Evolutionary conservation across 352 stramenopile species (phyloP), one percentile per base, ranked within the genome.

Genomic region (Phytophthora sojae): DNA sequence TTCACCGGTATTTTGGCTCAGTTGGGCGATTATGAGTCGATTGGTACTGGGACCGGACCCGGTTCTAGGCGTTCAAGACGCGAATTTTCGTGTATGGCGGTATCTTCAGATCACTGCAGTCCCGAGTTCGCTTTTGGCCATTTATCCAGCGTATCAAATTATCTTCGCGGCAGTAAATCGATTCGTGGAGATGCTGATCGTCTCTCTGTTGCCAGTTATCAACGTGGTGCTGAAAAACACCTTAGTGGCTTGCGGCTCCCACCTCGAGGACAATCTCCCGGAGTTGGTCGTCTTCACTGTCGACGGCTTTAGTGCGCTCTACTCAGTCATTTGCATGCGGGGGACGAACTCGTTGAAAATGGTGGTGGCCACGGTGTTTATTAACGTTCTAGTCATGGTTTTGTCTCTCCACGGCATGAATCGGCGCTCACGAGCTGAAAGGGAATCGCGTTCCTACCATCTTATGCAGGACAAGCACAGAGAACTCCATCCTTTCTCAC

Each of bases 211-310:
- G 1, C 66, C 73, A 12, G 15, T 68, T 4, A 65, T 86, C n/a
- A 80, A 80, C 15, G 15, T 80, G 2, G 9, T 30, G 2, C 55
- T 86, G 30, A 82, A 81, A 61, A 74, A 75, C 19, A 32, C 73
- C 0, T 29, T 82, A 11, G 71, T 74, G 8, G 21, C 35, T n/a
- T 71, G 61, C 21, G 76, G 69, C 5, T 64, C 49, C 7, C 67
- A 84, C 21, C 50, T 67, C 12, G 54, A 75, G 61, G 51, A 79
- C 19, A 44, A 57, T 9, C 32, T 79, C 1, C 69, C 75, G 0
- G 75, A 79, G 49, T 71, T 61, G 29, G 42, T 76, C 15, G 68
- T 77, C 7, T 68, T 78, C 35, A 68, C 60, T 0, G 53, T 82
- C 19, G 72, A 82, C 3, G 35, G 70, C 17, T 82, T 82, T 44